Percentiles rank a stretch among this genome's conserved stretches.
These are phyloP conservation scores for Gnaphalium uliginosum DNA, from an alignment of 129 eudicot species.

Conservation along the genomic window DNA sequence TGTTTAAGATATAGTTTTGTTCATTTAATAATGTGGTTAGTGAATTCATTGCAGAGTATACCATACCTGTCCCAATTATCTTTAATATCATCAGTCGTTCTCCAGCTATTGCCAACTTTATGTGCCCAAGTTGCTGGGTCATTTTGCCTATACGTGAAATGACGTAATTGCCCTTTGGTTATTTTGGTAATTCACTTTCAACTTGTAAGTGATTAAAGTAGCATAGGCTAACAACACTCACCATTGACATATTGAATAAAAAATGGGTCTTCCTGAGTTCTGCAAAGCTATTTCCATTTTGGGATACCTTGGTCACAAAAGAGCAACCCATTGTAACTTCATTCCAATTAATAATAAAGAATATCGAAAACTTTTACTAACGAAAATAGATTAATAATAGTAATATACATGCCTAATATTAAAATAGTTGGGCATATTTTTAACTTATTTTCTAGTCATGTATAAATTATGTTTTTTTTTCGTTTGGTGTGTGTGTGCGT, in stretches of 20 bases:
- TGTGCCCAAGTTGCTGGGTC: conserved; percentile 96
- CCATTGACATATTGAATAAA: conserved; percentile 90
- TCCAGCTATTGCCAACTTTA: conserved; percentile 84
- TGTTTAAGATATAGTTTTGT: not conserved
- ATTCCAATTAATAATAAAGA: not conserved
- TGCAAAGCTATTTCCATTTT: conserved; percentile 70
- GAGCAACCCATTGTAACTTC: conserved; percentile 5
- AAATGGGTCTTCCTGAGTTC: conserved; percentile 78
- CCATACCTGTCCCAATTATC: conserved; percentile 81
- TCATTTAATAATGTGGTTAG: not conserved
- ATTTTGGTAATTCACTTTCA: not conserved
- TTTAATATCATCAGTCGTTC: conserved; percentile 87
- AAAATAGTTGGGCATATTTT: too few species aligned
- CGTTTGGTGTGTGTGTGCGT: too few species aligned
- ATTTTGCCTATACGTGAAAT: conserved; percentile 56
- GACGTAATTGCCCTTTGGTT: too few species aligned
- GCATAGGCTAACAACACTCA: conserved; percentile 33
- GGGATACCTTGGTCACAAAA: conserved; percentile 62
- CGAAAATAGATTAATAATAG: too few species aligned
- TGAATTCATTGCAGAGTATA: not conserved
- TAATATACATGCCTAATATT: too few species aligned
- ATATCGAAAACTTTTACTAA: not conserved
- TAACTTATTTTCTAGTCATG: too few species aligned
- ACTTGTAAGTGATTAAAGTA: not conserved
- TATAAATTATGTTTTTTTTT: too few species aligned